Base-by-base conservation (phyloP, 345 rosid genomes). In the Acer negundo region DNA sequence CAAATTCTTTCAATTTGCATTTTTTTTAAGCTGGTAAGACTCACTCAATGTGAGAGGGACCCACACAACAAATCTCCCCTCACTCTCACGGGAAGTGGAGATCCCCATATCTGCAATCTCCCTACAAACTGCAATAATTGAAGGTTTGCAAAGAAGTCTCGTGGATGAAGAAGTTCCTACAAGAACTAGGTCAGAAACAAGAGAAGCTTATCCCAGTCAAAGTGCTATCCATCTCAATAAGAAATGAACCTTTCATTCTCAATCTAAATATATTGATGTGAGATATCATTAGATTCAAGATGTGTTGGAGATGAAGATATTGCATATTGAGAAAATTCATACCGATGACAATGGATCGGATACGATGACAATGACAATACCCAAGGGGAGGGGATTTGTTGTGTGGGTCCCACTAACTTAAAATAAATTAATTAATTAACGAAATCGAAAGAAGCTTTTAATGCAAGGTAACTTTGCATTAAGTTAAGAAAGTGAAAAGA, bases 131-230 rank as follows among this genome's bases (percentile, higher is more conserved):
- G 15, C 46, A 17, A 23, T 40, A 7, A 56, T 3, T 0, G 2
- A 76, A 76, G 58, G 26, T 6, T 6, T 28, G 74, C 6, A 67
- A 55, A 24, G 17, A 76, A 23, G 24, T 69, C 22, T 55, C 28
- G 3, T 75, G 63, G 72, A 26, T 75, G 62, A 75, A 75, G 46
- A 64, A 65, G n/a, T 23, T 75, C 6, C 46, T 75, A 9, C 70
- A 65, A 63, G 71, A 75, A 31, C 6, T 65, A 0, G 62, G 49
- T 13, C 24, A 4, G 9, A 42, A 38, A 16, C 44, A 23, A 0
- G 20, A 62, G 13, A 26, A 62, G 3, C 17, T 9, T 23, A 8
- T 62, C 17, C 5, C 35, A 62, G 35, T 62, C 35, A 62, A 1
- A 23, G 67, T 23, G 38, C 67, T 9, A 62, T 62, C 13, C 13